These are phyloP conservation scores for Rhodamnia argentea DNA, from an alignment of 345 rosid species.

Conservation along the genomic window DNA sequence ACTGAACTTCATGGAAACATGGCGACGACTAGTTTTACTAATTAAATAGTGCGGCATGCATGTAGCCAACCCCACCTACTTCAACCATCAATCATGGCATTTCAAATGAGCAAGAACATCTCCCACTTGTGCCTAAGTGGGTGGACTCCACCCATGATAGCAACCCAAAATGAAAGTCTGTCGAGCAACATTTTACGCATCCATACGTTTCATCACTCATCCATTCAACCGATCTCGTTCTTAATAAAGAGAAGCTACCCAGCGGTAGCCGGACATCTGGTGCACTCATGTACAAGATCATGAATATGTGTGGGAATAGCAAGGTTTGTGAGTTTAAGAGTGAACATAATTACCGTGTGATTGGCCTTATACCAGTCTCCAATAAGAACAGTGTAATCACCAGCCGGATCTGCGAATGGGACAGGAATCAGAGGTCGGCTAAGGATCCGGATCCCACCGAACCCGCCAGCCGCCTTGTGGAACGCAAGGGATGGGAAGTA, in stretches of 20 bases:
- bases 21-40: background rate
- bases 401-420: conserved; percentile 59
- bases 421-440: conserved; percentile 67
- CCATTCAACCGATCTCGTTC: background rate
- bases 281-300: background rate
- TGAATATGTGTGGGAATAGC: background rate
- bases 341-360: conserved; percentile 42
- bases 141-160: background rate
- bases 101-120: background rate
- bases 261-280: background rate
- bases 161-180: background rate
- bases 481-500: conserved; percentile 70
- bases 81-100: background rate
- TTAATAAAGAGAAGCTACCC: background rate
- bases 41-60: background rate
- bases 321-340: background rate
- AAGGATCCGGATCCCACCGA: conserved; percentile 59
- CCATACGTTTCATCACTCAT: background rate
- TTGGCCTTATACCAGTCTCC: conserved; percentile 77
- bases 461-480: conserved; percentile 80
- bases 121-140: background rate
- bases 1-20: background rate
- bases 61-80: background rate
- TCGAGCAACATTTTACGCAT: background rate
- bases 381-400: conserved; percentile 60